Evolutionary conservation across 2,329 filamentous ascomycete genomes (phyloP).

Genomic region (Xylaria sp.): DNA sequence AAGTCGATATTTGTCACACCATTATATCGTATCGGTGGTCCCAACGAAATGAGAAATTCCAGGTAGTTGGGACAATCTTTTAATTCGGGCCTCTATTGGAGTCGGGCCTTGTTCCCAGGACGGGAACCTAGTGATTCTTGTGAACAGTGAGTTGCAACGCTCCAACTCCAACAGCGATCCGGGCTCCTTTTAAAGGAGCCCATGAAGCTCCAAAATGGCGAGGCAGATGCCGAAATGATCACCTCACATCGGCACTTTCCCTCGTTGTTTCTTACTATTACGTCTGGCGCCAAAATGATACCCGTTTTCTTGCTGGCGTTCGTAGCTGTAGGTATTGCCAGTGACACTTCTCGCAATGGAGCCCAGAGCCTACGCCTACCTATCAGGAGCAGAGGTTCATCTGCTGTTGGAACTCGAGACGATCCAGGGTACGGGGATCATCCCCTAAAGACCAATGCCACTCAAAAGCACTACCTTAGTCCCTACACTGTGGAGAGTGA

Average conservation of each 20-base stretch:
- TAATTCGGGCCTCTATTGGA: neutral
- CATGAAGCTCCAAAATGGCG: neutral
- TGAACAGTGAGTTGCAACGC: conserved; percentile 20
- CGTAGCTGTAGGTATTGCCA: conserved; percentile 22
- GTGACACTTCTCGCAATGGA: conserved; percentile 20
- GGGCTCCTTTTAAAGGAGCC: conserved; percentile 28
- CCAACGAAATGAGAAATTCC: conserved; percentile 11
- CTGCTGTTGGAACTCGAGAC: conserved; percentile 19
- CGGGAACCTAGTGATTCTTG: neutral
- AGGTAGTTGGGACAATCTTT: conserved; percentile 15
- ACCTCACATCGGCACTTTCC: neutral
- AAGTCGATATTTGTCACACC: conserved; percentile 3
- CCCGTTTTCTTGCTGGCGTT: conserved; percentile 24
- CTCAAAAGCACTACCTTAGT: conserved; percentile 36
- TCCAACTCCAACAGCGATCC: neutral
- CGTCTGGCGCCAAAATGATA: conserved; percentile 22
- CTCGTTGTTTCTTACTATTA: neutral
- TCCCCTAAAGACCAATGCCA: conserved; percentile 32
- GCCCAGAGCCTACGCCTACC: conserved; percentile 28
- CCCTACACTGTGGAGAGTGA: conserved; percentile 39
- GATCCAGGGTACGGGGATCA: conserved; percentile 28
- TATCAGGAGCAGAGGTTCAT: conserved; percentile 16
- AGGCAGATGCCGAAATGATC: neutral
- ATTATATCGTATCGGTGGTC: neutral
- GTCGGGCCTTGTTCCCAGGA: neutral